Evolutionary conservation across 306 rosid species (phyloP), one percentile per base, ranked within the genome.

Genomic region (Urtica urens): DNA sequence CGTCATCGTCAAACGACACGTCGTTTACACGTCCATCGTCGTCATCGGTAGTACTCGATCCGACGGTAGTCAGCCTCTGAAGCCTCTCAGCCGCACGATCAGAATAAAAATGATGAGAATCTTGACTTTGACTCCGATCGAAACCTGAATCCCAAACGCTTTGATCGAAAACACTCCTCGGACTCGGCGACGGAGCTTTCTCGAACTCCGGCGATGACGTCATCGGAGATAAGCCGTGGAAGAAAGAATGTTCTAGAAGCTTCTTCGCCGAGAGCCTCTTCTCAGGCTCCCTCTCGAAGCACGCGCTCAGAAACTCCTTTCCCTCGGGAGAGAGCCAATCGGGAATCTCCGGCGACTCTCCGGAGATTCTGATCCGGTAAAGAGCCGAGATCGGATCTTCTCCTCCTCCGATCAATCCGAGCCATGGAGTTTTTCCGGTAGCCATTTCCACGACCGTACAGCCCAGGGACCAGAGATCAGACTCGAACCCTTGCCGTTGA

Each of bases 391-490:
- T 57, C 1, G 73, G 74, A 25, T 72, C 71, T 9, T 11, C 46
- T n/a, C n/a, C n/a, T n/a, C n/a, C n/a, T n/a, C n/a, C n/a, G n/a
- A n/a, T n/a, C 2, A 68, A 14, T 16, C 55, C 59, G 20, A 46
- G 60, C 83, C 83, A 77, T 0, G 79, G 83, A 38, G 38, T 49
- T 7, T 28, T 38, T 1, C 79, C 83, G 0, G 72, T 72, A 1
- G 71, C 79, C 83, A 77, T 72, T 51, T 77, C 83, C n/a, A 77
- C 62, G 33, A 77, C 24, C 3, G 79, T 77, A 39, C 83, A 72
- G n/a, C 83, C 83, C 23, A 72, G 64, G 20, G 79, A 76, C 83
- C 83, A 72, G 20, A 72, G 30, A 45, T 72, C 83, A 3, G 71
- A 73, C 29, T 50, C 68, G 18, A 68, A 69, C 15, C 74, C 73